Evolutionary conservation across 805 yeast species (phyloP), one percentile per base, ranked within the genome.

Genomic region (Myxozyma sirexii): DNA sequence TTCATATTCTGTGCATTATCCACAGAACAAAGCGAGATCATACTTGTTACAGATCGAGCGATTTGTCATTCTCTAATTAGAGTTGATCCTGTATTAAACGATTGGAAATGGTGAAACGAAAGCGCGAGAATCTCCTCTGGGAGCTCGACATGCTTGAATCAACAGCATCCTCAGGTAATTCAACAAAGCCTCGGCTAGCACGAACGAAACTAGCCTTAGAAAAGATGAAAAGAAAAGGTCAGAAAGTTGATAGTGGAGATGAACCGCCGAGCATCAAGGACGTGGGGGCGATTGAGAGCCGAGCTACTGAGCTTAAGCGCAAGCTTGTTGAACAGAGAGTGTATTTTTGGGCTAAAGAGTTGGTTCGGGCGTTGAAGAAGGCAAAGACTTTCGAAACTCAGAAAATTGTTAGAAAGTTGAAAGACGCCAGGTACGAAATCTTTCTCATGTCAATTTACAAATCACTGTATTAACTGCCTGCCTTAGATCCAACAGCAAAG

Each of bases 141-240:
- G 69, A 74, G 62, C 66, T 76, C 43, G 78, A 76, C 57, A 45
- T 75, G 33, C 69, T 76, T 5, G 72, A 75, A 62, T 67, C 75
- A 19, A 72, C 65, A 63, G 68, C 72, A 6, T 50, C 66, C n/a
- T 65, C 59, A 19, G 66, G 60, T n/a, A 23, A 46, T 38, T 13
- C 41, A 13, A 51, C 12, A 31, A 57, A 57, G 17, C 54, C 74
- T 7, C 63, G 72, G 48, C 64, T 76, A 29, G 56, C 50, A 5
- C 63, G 69, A 17, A 71, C 79, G 2, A 67, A 71, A 58, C 69
- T 67, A 41, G 72, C 74, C 43, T 67, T 57, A 1, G 63, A 56
- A 17, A 44, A 49, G 15, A 43, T 48, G n/a, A 46, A 49, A 43
- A 43, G 38, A 38, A 61, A 60, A 24, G 47, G 43, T n/a, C 41